phyloP scores from a whole-genome alignment of 2,329 filamentous ascomycete species.

The Blumeriella jaapii region DNA sequence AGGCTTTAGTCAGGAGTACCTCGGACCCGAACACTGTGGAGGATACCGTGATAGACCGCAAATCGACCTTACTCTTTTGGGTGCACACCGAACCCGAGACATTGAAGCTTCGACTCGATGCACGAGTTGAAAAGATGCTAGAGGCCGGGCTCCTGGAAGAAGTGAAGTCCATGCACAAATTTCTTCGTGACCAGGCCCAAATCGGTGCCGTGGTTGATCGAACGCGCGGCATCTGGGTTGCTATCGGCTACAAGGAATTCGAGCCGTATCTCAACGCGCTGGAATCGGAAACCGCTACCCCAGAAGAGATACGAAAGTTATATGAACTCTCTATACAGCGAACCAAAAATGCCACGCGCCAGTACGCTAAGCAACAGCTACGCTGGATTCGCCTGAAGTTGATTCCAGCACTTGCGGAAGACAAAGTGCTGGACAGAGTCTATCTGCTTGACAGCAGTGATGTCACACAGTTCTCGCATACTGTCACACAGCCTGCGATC shows the following conservation, averaged over 20 bases:
- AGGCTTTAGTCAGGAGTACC: conserved; percentile 25
- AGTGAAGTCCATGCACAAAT: conserved; percentile 40
- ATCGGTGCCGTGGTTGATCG: conserved; percentile 51
- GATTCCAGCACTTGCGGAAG: conserved; percentile 51
- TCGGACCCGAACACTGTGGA: neutral
- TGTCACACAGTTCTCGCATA: conserved; percentile 43
- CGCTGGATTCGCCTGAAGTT: conserved; percentile 82
- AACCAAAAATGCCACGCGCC: conserved; percentile 72
- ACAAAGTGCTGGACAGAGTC: conserved; percentile 42
- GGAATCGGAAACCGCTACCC: conserved; percentile 22
- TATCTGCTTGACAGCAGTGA: conserved; percentile 78
- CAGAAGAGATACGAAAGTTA: conserved; percentile 40
- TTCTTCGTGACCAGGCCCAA: conserved; percentile 33
- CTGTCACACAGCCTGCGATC: conserved; percentile 56
- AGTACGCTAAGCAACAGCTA: conserved; percentile 76
- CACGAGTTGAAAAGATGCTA: conserved; percentile 77
- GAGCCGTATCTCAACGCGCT: conserved; percentile 52
- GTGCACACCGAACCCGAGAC: conserved; percentile 61
- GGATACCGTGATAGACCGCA: neutral
- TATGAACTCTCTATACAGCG: conserved; percentile 53
- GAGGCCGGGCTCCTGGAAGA: conserved; percentile 51
- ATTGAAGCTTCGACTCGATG: conserved; percentile 60
- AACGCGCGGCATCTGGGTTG: conserved; percentile 84
- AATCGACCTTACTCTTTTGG: conserved; percentile 59
- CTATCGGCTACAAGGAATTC: conserved; percentile 93